Evolutionary conservation across 805 yeast genomes (phyloP), one percentile per base, ranked within the genome.

Genomic region (Pichia membranifaciens): DNA sequence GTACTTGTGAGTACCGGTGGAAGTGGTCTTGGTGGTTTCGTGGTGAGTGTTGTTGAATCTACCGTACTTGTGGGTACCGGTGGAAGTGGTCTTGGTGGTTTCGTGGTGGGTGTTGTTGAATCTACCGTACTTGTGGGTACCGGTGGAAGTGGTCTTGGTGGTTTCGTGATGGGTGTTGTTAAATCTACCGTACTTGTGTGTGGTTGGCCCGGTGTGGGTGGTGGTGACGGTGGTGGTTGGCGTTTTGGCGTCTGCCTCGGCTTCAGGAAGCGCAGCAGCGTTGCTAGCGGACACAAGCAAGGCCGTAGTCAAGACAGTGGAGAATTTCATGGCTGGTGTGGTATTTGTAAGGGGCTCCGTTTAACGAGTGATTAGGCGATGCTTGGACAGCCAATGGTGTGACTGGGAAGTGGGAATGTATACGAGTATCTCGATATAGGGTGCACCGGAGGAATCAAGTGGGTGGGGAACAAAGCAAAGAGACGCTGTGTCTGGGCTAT

Each of bases 41-140:
- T 56, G 57, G 44, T 57, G 55, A 37, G 76, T 72, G 56, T 72
- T 72, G 71, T 78, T 72, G 58, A 78, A 78, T 61, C 70, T 72
- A 57, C 85, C 86, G 50, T 66, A 69, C 52, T 61, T 72, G 68
- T 79, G 81, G 43, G 83, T 78, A 54, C 73, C 71, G 49, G 76
- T 64, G 12, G 66, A 54, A n/a, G 67, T 51, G 3, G 78, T 51
- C 8, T 60, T 36, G 1, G 64, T 50, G 8, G 51, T 49, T 54
- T 63, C 58, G 63, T 72, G 78, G 44, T 76, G 74, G 45, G 79
- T 75, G 62, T 76, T 73, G 68, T 77, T 71, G 53, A 76, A 77
- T 60, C 70, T 69, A 50, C 81, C 81, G 49, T 59, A 61, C 48
- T 58, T 67, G 65, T 73, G 78, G 46, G 78, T 72, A 38, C 67